These are phyloP conservation scores for Talaromyces rugulosus DNA, from an alignment of 2,329 filamentous ascomycete genomes.

Conservation along the genomic window DNA sequence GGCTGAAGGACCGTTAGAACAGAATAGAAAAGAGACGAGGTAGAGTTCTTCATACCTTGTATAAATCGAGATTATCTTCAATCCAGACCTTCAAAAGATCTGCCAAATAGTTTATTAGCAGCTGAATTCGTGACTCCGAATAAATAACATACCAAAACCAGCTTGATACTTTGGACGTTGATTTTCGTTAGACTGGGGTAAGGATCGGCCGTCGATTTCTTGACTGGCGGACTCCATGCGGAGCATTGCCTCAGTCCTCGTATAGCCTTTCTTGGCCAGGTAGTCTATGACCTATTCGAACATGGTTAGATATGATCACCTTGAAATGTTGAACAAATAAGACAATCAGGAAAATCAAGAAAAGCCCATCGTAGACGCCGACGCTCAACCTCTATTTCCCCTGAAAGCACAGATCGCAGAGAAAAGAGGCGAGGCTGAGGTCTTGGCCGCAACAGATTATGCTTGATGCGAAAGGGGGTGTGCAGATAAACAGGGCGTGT, in stretches of 20 bases:
- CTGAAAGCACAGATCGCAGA: background rate
- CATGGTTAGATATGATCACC: background rate
- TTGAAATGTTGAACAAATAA: background rate
- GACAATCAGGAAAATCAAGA: background rate
- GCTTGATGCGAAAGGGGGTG: background rate
- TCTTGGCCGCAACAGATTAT: background rate
- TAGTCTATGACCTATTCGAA: conserved; percentile 78
- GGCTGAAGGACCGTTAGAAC: conserved; percentile 50
- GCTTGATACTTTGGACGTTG: conserved; percentile 74
- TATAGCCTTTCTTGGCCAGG: conserved; percentile 91
- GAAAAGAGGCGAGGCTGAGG: background rate
- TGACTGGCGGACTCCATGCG: conserved; percentile 83
- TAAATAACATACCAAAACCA: conserved; percentile 54
- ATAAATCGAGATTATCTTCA: conserved; percentile 86
- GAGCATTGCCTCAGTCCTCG: conserved; percentile 85
- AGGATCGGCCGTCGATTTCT: conserved; percentile 73
- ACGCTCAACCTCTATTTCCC: too few relatives aligned
- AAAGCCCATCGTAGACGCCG: background rate
- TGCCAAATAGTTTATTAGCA: conserved; percentile 24
- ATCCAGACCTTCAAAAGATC: conserved; percentile 75
- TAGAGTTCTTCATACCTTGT: conserved; percentile 61
- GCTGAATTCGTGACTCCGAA: conserved; percentile 10
- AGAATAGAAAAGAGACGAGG: background rate
- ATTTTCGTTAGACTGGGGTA: conserved; percentile 63
- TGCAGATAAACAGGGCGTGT: background rate